Evolutionary conservation across 148 eudicot genomes (phyloP), one percentile per base, ranked within the genome.

Genomic region (Heliamphora exappendiculata): DNA sequence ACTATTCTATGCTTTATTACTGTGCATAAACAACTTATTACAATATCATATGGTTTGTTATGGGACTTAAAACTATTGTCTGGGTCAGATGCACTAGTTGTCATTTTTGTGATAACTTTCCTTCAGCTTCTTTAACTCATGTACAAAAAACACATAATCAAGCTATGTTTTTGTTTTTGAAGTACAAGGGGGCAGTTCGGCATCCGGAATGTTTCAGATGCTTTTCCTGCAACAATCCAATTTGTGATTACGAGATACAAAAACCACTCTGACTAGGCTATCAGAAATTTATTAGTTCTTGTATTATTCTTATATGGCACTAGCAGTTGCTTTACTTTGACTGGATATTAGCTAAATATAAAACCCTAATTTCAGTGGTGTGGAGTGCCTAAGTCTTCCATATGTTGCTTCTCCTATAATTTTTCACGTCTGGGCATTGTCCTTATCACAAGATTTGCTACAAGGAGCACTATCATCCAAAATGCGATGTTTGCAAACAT

Each of bases 171-270:
- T 28, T 14, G 73, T 89, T 85, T 74, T 80, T 91, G 77, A 91
- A 85, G 81, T 91, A 93, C 83, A 91, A 88, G 91, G 87, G 90
- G 78, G 91, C 89, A 73, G 80, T 91, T 71, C 89, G 97, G 97
- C 97, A 91, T 81, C 97, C 97, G 47, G 93, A 91, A 76, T 91
- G 97, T 82, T 91, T 91, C 78, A 79, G 88, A 76, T 91, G 96
- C 80, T 91, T 83, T 73, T 86, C 86, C 42, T 91, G 96, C 76
- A 83, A 84, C 82, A 82, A 83, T 72, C 93, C 96, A 20, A 89
- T 91, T 78, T 85, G 90, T 63, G 93, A 89, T 78, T 85, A 85
- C 79, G 96, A 89, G 93, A 91, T 91, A 81, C 26, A 64, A 6
- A 49, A 4, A 14, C 44, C 74, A 42, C 50, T 62, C 4, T 72